phyloP scores from a whole-genome alignment of 768 basidiomycete genomes.

The Aureoboletus auriporus region DNA sequence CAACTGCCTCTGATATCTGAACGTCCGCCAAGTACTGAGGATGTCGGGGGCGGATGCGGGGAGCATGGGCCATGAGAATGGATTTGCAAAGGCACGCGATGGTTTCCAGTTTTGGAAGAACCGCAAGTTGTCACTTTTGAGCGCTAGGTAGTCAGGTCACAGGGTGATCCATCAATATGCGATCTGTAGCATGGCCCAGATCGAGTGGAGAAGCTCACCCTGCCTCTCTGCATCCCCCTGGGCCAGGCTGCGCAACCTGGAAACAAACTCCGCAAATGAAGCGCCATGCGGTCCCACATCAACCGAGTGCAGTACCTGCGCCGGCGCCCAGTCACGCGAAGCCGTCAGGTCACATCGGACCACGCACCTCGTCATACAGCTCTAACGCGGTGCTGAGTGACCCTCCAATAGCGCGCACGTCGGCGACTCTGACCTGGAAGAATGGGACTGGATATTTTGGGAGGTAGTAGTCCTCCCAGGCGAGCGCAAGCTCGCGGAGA shows the following conservation, averaged over 20 bases:
- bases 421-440: conserved; percentile 30
- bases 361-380: conserved; percentile 28
- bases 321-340: neutral
- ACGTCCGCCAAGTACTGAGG: conserved; percentile 24
- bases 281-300: conserved; percentile 9
- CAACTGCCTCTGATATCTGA: conserved; percentile 22
- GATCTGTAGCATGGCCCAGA: neutral
- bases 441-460: conserved; percentile 29
- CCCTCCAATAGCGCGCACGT: conserved; percentile 28
- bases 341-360: neutral
- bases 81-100: conserved; percentile 29
- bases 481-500: conserved; percentile 25
- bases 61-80: conserved; percentile 32
- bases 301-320: conserved; percentile 24
- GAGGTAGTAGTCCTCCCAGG: conserved; percentile 31
- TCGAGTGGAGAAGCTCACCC: conserved; percentile 15
- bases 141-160: conserved; percentile 4
- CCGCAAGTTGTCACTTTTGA: conserved; percentile 18
- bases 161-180: neutral
- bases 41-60: conserved; percentile 23
- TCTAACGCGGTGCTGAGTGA: conserved; percentile 28
- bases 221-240: conserved; percentile 23
- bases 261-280: conserved; percentile 24
- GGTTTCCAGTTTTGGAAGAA: conserved; percentile 33
- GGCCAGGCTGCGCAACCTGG: conserved; percentile 21